Evolutionary conservation across 495 filamentous ascomycete species (phyloP).

Genomic region (Talaromyces trachyspermus): DNA sequence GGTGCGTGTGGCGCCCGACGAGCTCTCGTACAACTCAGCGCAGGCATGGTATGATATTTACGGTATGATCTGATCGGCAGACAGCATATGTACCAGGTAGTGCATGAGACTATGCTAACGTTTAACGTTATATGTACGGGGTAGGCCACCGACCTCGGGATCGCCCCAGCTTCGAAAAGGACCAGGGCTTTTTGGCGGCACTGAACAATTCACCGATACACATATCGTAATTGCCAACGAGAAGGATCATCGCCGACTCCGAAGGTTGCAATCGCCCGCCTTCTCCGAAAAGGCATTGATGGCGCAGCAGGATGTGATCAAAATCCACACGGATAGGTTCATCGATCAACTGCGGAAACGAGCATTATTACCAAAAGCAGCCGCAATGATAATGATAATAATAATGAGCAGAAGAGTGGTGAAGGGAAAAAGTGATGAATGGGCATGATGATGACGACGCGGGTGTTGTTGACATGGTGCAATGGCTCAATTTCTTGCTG

Average conservation of each 20-base stretch:
- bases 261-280: slow-evolving; percentile 37
- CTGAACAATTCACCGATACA: not conserved
- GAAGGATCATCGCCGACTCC: slow-evolving; percentile 31
- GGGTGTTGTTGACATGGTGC: slow-evolving; percentile 6
- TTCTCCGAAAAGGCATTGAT: slow-evolving; percentile 43
- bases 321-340: slow-evolving; percentile 14
- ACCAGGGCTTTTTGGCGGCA: not conserved
- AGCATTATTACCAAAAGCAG: not conserved
- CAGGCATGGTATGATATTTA: slow-evolving; percentile 17
- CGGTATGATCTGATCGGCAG: slow-evolving; percentile 14
- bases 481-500: slow-evolving; percentile 16
- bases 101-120: not conserved
- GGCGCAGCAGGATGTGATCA: slow-evolving; percentile 26
- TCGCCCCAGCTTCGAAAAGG: slow-evolving; percentile 6
- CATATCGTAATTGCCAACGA: slow-evolving; percentile 28
- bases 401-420: no score
- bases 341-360: slow-evolving; percentile 25
- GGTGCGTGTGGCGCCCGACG: slow-evolving; percentile 18
- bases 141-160: slow-evolving; percentile 3
- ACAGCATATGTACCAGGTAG: not conserved
- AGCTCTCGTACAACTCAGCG: slow-evolving; percentile 16
- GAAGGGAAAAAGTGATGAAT: no score
- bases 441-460: not conserved
- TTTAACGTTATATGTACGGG: not conserved
- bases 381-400: no score